Evolutionary conservation across 306 rosid genomes (phyloP).

Genomic region (Fragaria vesca): DNA sequence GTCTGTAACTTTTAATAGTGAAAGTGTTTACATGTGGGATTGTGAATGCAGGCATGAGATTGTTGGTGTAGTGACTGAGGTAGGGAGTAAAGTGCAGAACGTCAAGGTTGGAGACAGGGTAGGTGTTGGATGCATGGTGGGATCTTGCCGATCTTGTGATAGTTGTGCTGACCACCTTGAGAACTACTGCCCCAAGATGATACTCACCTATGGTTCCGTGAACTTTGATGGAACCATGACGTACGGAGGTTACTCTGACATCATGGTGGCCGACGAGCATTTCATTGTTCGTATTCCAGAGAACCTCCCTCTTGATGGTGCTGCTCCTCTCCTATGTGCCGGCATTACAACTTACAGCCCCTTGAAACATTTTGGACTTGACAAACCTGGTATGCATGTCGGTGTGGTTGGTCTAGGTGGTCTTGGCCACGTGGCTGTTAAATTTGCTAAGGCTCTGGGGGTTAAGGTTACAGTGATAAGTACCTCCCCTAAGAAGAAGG

Average conservation of each 20-base stretch:
- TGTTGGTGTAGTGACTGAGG: slow-evolving; percentile 55
- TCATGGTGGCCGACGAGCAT: slow-evolving; percentile 44
- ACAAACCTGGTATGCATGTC: slow-evolving; percentile 41
- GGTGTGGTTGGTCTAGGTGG: slow-evolving; percentile 64
- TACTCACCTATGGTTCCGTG: slow-evolving; percentile 24
- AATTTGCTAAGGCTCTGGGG: slow-evolving; percentile 60
- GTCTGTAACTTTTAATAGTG: background rate
- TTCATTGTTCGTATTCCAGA: slow-evolving; percentile 43
- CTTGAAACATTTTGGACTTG: slow-evolving; percentile 34
- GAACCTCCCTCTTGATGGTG: slow-evolving; percentile 40
- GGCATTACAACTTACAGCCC: slow-evolving; percentile 64
- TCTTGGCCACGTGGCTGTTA: slow-evolving; percentile 52
- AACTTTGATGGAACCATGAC: slow-evolving; percentile 41
- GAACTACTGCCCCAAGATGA: slow-evolving; percentile 42
- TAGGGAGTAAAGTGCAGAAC: slow-evolving; percentile 52
- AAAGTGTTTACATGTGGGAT: background rate
- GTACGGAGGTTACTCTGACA: slow-evolving; percentile 53
- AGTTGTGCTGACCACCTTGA: slow-evolving; percentile 43
- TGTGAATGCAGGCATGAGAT: slow-evolving; percentile 41
- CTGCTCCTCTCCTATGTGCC: slow-evolving; percentile 61
- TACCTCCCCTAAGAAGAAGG: slow-evolving; percentile 46
- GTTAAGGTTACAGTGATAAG: slow-evolving; percentile 48
- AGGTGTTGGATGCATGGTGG: slow-evolving; percentile 60
- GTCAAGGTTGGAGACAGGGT: slow-evolving; percentile 61
- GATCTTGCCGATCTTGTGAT: slow-evolving; percentile 48